These are phyloP conservation scores for Trichosporon faecale DNA, from an alignment of 1,284 basidiomycete species.

Conservation along the genomic window DNA sequence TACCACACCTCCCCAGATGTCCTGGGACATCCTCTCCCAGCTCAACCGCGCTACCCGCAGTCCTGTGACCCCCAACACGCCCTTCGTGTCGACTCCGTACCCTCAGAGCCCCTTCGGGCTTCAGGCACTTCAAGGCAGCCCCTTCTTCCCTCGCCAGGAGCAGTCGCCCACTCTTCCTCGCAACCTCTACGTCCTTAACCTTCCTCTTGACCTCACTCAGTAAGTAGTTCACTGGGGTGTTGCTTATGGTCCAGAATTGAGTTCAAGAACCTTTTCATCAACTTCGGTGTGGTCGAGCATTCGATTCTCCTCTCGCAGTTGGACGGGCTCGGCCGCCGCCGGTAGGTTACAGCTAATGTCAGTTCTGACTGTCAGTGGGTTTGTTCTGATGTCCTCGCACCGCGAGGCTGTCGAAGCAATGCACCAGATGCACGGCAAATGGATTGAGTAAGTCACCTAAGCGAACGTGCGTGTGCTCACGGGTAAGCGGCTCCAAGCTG, in stretches of 20 bases:
- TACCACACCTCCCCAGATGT: slow-evolving; percentile 17
- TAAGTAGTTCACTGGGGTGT: slow-evolving; percentile 16
- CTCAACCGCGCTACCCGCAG: slow-evolving; percentile 4
- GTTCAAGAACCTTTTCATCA: slow-evolving; percentile 39
- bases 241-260: slow-evolving; percentile 31
- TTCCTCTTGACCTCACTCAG: slow-evolving; percentile 46
- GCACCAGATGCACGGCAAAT: slow-evolving; percentile 38
- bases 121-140: background rate
- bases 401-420: slow-evolving; percentile 39
- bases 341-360: slow-evolving; percentile 16
- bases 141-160: background rate
- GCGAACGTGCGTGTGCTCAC: slow-evolving; percentile 14
- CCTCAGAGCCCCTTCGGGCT: slow-evolving; percentile 13
- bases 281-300: slow-evolving; percentile 44
- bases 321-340: slow-evolving; percentile 42
- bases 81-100: slow-evolving; percentile 13
- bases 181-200: slow-evolving; percentile 46
- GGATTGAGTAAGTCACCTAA: slow-evolving; percentile 35
- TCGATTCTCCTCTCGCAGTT: slow-evolving; percentile 46
- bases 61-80: slow-evolving; percentile 14
- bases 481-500: slow-evolving; percentile 38
- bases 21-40: slow-evolving; percentile 19
- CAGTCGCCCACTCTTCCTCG: slow-evolving; percentile 31
- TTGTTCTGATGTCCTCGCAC: slow-evolving; percentile 45
- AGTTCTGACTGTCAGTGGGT: slow-evolving; percentile 32